Base-by-base conservation (phyloP, 768 basidiomycete genomes). In the Tephrocybe sp. region DNA sequence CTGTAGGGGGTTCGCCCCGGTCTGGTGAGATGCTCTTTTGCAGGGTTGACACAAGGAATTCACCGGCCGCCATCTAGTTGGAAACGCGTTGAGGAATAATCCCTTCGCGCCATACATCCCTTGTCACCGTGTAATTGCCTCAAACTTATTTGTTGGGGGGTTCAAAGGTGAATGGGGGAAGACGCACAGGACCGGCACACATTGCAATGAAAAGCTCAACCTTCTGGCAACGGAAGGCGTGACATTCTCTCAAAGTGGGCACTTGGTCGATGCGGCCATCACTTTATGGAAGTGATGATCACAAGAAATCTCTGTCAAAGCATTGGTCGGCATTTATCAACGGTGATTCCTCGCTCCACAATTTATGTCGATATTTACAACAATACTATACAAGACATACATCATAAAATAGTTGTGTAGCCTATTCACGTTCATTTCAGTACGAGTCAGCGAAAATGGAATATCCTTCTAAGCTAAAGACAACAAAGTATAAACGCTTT, bases 91-190 rank as follows among this genome's bases (percentile, higher is more conserved):
- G 23, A 72, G 81, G 36, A 74, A 71, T 44, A 88, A 88, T 58
- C 85, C 86, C 0, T 89, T 88, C 63, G 76, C 77, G 3, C 86
- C 86, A 0, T 75, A 71, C 51, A 73, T 88, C 4, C 87, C 86
- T 0, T 89, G 87, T 53, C 87, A 88, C 58, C 79, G 86, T 28
- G 76, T 89, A 46, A 78, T 88, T 12, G 82, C 85, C 0, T 79
- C 83, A 4, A 79, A 75, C 54, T 62, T 75, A 10, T 84, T 74
- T 48, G 70, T 87, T 11, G 86, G 85, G 2, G 86, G 86, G 0
- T 87, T 82, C 60, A 70, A 66, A 34, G 85, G 84, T 15, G 80
- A 85, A 63, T 84, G 83, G 80, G 78, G 76, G 3, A 71, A 66
- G 25, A 64, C 69, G n/a, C 61, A 69, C 50, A 73, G 71, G 40